phyloP scores from a whole-genome alignment of 441 rosid genomes.

The Erodium trifolium region DNA sequence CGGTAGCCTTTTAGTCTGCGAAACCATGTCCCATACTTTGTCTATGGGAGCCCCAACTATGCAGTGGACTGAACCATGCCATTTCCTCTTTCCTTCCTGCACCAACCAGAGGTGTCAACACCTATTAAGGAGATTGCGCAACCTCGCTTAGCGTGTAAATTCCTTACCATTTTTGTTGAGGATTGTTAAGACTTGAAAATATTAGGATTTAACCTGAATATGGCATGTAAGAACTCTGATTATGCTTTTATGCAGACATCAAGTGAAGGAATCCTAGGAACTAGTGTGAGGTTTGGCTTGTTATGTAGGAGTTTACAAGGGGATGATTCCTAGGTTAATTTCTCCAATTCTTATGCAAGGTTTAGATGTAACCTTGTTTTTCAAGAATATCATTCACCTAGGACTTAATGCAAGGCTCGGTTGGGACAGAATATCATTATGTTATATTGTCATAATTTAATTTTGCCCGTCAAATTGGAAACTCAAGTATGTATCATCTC shows the following conservation, averaged over 20 bases:
- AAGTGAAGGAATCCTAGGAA: constrained; percentile 21
- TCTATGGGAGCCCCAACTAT: constrained; percentile 39
- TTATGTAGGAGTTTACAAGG: not conserved
- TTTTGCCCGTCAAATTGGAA: too few relatives aligned
- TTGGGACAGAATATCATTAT: too few relatives aligned
- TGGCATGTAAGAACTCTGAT: not conserved
- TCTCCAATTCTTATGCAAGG: too few relatives aligned
- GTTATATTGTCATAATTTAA: too few relatives aligned
- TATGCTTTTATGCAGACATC: not conserved
- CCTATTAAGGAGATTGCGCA: not conserved
- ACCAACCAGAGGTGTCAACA: not conserved
- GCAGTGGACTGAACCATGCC: constrained; percentile 37
- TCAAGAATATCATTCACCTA: too few relatives aligned
- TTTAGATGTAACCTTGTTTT: too few relatives aligned
- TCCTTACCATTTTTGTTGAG: constrained; percentile 21
- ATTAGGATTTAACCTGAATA: constrained; percentile 1
- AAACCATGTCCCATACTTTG: constrained; percentile 38
- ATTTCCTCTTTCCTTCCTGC: constrained; percentile 30
- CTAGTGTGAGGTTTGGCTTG: too few relatives aligned
- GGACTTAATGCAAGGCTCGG: too few relatives aligned
- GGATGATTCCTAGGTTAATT: too few relatives aligned
- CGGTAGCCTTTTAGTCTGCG: constrained; percentile 32
- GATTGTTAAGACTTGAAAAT: not conserved
- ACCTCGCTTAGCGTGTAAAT: not conserved
- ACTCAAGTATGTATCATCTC: too few relatives aligned